Evolutionary conservation across 2,329 filamentous ascomycete species (phyloP).

Genomic region (Moelleriella libera): DNA sequence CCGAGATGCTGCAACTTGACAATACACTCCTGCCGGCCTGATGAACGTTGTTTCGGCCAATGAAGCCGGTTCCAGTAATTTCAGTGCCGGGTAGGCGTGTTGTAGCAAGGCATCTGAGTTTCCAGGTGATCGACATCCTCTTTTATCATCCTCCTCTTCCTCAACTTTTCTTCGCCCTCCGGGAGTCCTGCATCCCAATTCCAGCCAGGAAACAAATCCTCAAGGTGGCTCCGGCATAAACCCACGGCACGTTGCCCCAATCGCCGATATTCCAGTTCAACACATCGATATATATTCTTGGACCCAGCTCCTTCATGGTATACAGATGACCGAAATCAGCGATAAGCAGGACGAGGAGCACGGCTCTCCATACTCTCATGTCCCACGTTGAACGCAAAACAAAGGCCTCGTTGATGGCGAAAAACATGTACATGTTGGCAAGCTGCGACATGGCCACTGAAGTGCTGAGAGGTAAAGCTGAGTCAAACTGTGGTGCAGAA

Average conservation of each 20-base stretch:
- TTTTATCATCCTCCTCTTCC: too few species aligned
- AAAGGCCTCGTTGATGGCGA: conserved; percentile 63
- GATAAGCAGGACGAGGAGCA: conserved; percentile 53
- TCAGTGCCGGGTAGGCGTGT: too few species aligned
- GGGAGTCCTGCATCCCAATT: conserved; percentile 30
- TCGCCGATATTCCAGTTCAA: conserved; percentile 52
- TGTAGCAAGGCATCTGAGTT: too few species aligned
- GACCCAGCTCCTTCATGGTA: conserved; percentile 45
- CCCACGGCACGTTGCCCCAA: conserved; percentile 55
- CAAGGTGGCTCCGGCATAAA: conserved; percentile 50
- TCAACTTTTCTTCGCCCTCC: conserved; percentile 6
- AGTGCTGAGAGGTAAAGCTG: conserved; percentile 40
- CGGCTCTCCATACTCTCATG: conserved; percentile 52
- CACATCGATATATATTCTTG: conserved; percentile 48
- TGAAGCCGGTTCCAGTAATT: too few species aligned
- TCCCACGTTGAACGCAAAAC: conserved; percentile 58
- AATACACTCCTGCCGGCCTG: too few species aligned
- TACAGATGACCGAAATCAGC: conserved; percentile 69
- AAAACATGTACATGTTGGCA: conserved; percentile 64
- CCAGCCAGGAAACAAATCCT: conserved; percentile 44
- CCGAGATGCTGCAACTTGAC: too few species aligned
- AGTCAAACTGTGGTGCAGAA: conserved; percentile 18
- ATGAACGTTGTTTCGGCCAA: too few species aligned
- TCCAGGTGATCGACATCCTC: too few species aligned
- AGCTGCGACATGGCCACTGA: conserved; percentile 60